phyloP scores from a whole-genome alignment of 331 rosid genomes.

The Pyracantha coccinea region DNA sequence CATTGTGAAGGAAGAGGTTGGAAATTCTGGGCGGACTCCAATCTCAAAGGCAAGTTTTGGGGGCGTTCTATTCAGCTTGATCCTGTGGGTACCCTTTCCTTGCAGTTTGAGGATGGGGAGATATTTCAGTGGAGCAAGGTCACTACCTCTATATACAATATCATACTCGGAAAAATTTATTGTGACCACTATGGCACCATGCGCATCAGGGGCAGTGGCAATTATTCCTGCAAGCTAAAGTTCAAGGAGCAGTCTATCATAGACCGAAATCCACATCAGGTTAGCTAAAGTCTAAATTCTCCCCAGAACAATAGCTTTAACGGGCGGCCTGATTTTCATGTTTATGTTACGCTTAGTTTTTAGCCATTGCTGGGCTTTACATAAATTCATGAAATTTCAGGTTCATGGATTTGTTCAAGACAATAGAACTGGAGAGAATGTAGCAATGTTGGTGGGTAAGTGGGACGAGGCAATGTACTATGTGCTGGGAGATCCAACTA shows the following conservation, averaged over 20 bases:
- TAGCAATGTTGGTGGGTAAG: conserved; percentile 90
- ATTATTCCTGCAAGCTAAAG: conserved; percentile 94
- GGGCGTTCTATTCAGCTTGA: conserved; percentile 97
- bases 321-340: background rate
- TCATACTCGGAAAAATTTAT: conserved; percentile 88
- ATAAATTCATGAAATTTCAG: conserved; percentile 31
- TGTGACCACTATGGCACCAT: conserved; percentile 97
- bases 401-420: conserved; percentile 99
- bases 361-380: background rate
- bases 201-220: conserved; percentile 93
- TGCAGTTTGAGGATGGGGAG: conserved; percentile 92
- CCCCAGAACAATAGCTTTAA: background rate
- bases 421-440: conserved; percentile 94
- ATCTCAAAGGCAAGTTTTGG: conserved; percentile 97
- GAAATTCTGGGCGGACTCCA: conserved; percentile 98
- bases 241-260: conserved; percentile 98
- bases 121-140: conserved; percentile 98
- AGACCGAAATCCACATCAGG: conserved; percentile 97
- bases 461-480: conserved; percentile 99
- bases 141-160: conserved; percentile 96
- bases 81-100: conserved; percentile 90
- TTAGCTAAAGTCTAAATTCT: conserved; percentile 12
- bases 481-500: conserved; percentile 90
- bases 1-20: conserved; percentile 94
- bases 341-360: background rate